Evolutionary conservation across 2,329 filamentous ascomycete species (phyloP).

Genomic region (Penicillium sp.): DNA sequence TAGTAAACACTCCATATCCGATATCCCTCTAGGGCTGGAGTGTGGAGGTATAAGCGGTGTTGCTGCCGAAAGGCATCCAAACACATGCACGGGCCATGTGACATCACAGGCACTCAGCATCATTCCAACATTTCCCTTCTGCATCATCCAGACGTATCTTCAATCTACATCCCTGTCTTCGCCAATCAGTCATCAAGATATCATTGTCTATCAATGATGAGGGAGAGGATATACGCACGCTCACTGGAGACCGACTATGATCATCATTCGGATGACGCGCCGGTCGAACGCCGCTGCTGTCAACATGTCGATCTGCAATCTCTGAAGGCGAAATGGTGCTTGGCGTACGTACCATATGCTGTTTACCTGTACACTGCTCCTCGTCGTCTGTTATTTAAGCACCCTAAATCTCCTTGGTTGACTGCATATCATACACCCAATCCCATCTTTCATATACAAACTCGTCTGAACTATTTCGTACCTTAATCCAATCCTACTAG

Average conservation of each 20-base stretch:
- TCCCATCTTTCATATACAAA: too few species aligned
- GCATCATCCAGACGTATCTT: constrained; percentile 4
- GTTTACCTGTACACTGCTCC: background rate
- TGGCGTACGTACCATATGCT: constrained; percentile 18
- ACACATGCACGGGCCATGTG: too few species aligned
- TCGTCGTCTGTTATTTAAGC: background rate
- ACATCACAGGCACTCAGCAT: too few species aligned
- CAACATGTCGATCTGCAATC: constrained; percentile 3
- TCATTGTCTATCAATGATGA: background rate
- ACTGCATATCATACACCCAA: background rate
- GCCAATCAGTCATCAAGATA: background rate
- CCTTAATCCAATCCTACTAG: background rate
- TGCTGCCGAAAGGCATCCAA: too few species aligned
- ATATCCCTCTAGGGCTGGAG: too few species aligned
- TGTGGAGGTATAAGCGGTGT: too few species aligned
- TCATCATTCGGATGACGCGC: constrained; percentile 23
- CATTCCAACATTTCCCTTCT: background rate
- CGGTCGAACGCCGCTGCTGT: constrained; percentile 13
- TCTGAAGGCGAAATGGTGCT: constrained; percentile 12
- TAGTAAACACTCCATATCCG: too few species aligned
- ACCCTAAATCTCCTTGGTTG: background rate
- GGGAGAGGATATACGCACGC: background rate
- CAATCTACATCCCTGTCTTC: constrained; percentile 1
- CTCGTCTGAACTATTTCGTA: background rate
- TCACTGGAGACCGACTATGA: constrained; percentile 11